Conservation (phyloP, 2,329 filamentous ascomycete genomes). For the Tricladium varicosporioides region DNA sequence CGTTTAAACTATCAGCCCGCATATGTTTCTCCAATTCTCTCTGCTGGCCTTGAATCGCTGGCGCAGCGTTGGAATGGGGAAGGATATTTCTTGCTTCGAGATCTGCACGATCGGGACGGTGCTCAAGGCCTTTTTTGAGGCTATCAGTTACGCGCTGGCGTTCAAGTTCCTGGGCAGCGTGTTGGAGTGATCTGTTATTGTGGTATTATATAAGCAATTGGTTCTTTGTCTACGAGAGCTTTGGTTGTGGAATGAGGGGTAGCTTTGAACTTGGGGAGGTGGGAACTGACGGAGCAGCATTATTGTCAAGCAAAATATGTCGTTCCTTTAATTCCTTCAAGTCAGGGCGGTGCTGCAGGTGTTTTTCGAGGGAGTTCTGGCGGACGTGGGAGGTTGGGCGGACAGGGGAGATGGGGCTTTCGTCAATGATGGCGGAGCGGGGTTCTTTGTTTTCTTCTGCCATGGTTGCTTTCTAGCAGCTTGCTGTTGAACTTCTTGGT, state of each 20-base stretch:
- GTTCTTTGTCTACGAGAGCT: neutral
- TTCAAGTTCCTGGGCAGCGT: slow-evolving; percentile 59
- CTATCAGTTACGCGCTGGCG: slow-evolving; percentile 61
- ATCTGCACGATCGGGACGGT: slow-evolving; percentile 67
- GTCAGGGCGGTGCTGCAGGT: slow-evolving; percentile 68
- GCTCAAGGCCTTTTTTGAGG: slow-evolving; percentile 62
- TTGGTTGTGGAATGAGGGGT: neutral
- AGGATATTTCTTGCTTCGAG: slow-evolving; percentile 88
- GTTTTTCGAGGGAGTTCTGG: slow-evolving; percentile 70
- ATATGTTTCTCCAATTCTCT: slow-evolving; percentile 85
- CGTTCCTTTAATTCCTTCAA: slow-evolving; percentile 64
- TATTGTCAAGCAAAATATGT: slow-evolving; percentile 66
- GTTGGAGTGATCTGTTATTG: slow-evolving; percentile 55
- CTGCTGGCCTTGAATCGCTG: slow-evolving; percentile 75
- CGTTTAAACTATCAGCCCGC: slow-evolving; percentile 81
- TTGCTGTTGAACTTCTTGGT: no score
- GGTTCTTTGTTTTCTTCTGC: slow-evolving; percentile 1
- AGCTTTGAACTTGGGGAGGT: neutral
- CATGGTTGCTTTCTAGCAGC: slow-evolving; percentile 15
- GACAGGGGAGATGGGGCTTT: slow-evolving; percentile 56
- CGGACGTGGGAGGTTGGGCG: slow-evolving; percentile 45
- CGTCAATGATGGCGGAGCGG: slow-evolving; percentile 24
- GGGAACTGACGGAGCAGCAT: slow-evolving; percentile 58
- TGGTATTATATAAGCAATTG: neutral
- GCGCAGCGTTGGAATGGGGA: slow-evolving; percentile 73